These are phyloP conservation scores for Blastomyces emzantsi DNA, from an alignment of 2,329 filamentous ascomycete genomes.

Conservation along the genomic window DNA sequence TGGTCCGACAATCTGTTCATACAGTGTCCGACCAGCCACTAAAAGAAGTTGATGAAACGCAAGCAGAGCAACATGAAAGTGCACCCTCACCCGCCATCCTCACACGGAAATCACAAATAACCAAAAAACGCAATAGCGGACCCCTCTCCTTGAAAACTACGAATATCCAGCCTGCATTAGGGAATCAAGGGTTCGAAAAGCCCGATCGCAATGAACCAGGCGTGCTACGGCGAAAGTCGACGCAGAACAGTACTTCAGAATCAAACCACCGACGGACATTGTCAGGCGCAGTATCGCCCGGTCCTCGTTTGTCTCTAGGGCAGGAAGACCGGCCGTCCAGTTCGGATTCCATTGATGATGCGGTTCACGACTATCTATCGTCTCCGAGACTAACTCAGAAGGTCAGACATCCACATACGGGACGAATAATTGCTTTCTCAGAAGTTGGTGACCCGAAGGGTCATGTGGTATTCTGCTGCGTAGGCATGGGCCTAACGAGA, in stretches of 20 bases:
- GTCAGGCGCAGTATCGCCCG: slow-evolving; percentile 16
- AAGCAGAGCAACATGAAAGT: slow-evolving; percentile 46
- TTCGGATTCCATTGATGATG: slow-evolving; percentile 78
- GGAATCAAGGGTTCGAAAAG: slow-evolving; percentile 19
- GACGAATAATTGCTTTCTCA: slow-evolving; percentile 85
- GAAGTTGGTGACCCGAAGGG: slow-evolving; percentile 91
- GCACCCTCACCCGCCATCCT: slow-evolving; percentile 62
- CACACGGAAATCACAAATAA: slow-evolving; percentile 44
- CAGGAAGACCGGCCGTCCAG: slow-evolving; percentile 53
- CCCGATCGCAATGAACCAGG: slow-evolving; percentile 23
- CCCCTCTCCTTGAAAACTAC: slow-evolving; percentile 24
- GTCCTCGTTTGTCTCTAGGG: slow-evolving; percentile 7
- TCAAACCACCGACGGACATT: slow-evolving; percentile 33
- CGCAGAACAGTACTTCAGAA: slow-evolving; percentile 19
- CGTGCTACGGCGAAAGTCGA: slow-evolving; percentile 25
- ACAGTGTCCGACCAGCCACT: slow-evolving; percentile 9
- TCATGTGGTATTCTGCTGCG: slow-evolving; percentile 88
- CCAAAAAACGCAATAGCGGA: slow-evolving; percentile 21
- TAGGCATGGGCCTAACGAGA: slow-evolving; percentile 93
- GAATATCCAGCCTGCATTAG: slow-evolving; percentile 21
- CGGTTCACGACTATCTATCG: slow-evolving; percentile 74
- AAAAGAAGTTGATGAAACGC: slow-evolving; percentile 25
- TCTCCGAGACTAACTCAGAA: slow-evolving; percentile 80
- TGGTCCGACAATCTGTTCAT: not conserved
- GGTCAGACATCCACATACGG: slow-evolving; percentile 75